These are phyloP conservation scores for Aureobasidium sp. DNA, from an alignment of 2,329 filamentous ascomycete species.

Conservation along the genomic window DNA sequence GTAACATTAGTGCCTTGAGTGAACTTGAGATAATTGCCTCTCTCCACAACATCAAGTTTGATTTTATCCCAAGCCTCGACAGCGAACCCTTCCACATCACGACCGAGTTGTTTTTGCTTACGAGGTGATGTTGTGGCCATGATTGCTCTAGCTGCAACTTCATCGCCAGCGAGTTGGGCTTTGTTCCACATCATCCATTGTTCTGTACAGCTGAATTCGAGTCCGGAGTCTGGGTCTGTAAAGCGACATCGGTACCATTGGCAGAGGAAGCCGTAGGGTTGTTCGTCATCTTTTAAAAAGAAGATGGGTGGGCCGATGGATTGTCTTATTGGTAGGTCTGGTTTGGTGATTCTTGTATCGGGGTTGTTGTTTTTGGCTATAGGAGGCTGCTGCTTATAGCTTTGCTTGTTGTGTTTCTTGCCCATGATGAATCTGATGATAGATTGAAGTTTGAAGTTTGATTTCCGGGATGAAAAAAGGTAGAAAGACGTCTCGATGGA, in stretches of 20 bases:
- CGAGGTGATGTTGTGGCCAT: not conserved
- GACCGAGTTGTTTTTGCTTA: slow-evolving; percentile 49
- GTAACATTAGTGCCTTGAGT: slow-evolving; percentile 29
- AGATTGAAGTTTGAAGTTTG: too few relatives aligned
- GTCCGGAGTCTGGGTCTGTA: not conserved
- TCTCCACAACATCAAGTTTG: slow-evolving; percentile 48
- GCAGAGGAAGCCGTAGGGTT: slow-evolving; percentile 48
- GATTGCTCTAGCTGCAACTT: not conserved
- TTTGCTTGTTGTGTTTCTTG: not conserved
- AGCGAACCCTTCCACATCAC: slow-evolving; percentile 49
- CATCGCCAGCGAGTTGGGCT: not conserved
- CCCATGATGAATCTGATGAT: not conserved
- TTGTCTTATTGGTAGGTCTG: not conserved
- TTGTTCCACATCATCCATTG: slow-evolving; percentile 14
- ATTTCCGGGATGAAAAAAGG: not conserved
- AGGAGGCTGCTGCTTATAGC: not conserved
- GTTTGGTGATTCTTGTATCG: not conserved
- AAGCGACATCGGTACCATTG: slow-evolving; percentile 48
- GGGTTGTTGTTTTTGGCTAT: not conserved
- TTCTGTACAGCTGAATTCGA: not conserved
- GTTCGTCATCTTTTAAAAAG: slow-evolving; percentile 37
- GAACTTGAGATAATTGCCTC: slow-evolving; percentile 58
- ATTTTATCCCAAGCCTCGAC: slow-evolving; percentile 45
- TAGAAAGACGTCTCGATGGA: not conserved
- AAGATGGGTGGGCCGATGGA: slow-evolving; percentile 21